phyloP scores from a whole-genome alignment of 2,329 filamentous ascomycete species.

The Cadophora sp. region DNA sequence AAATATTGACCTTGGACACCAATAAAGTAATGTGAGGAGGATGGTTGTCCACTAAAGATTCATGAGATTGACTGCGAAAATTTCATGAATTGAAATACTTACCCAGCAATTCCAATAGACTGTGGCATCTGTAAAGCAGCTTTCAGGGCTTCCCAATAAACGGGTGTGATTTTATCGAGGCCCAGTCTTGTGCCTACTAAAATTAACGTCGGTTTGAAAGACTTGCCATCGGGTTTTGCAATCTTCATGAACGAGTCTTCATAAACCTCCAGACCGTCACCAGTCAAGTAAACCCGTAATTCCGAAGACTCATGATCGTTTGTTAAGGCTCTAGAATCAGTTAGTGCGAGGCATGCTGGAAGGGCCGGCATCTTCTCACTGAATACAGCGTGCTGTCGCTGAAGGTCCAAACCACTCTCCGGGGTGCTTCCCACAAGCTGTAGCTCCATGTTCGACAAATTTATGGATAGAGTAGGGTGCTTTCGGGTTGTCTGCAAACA shows the following conservation, averaged over 20 bases:
- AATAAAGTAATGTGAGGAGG: conserved; percentile 77
- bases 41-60: conserved; percentile 77
- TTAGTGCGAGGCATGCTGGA: conserved; percentile 26
- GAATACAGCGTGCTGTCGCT: conserved; percentile 90
- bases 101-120: conserved; percentile 96
- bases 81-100: conserved; percentile 39
- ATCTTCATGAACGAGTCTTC: conserved; percentile 85
- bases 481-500: conserved; percentile 86
- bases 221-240: conserved; percentile 69
- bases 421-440: conserved; percentile 89
- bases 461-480: conserved; percentile 95
- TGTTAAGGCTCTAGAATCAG: conserved; percentile 69
- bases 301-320: conserved; percentile 66
- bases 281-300: conserved; percentile 85
- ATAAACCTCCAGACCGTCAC: conserved; percentile 90
- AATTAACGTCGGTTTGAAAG: conserved; percentile 84
- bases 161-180: conserved; percentile 91
- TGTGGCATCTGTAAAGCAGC: conserved; percentile 85
- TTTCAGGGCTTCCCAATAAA: conserved; percentile 95
- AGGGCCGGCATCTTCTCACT: conserved; percentile 61
- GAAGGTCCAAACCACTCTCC: conserved; percentile 99
- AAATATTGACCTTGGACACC: conserved; percentile 77
- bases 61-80: conserved; percentile 9
- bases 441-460: conserved; percentile 88
- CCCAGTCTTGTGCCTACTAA: conserved; percentile 88